Base-by-base conservation (phyloP, 2,329 filamentous ascomycete species). In the Hypocreales sp. region DNA sequence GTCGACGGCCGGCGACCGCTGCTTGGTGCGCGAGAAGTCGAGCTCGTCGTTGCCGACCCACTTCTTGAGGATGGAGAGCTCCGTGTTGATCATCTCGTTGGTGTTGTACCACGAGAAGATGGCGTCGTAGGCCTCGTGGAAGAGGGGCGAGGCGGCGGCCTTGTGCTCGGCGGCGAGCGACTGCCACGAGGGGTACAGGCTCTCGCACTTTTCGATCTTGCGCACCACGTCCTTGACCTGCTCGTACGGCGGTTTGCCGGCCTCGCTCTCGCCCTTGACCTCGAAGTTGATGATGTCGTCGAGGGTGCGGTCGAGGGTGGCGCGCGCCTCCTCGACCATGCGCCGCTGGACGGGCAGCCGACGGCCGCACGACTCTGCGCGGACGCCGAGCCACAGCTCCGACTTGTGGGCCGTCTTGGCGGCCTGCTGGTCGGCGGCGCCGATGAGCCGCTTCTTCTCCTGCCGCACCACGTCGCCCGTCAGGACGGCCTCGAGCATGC, bases 11-110 rank as follows among this genome's bases (percentile, higher is more conserved):
- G 73, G 70, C 1, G 80, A 77, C 32, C 71, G 69, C 28, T 72
- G 65, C 37, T 79, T 77, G 14, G 75, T 67, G 45, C 79, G 79
- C 27, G 73, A 73, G 47, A 95, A 98, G 52, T 95, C 84, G 21
- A 98, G 67, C 45, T 93, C 86, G 20, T 86, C 75, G 45, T 98
- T 98, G 29, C 90, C 90, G 15, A 98, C 90, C 90, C 90, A 98
- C 36, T 79, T 84, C 51, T 90, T 86, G 36, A 98, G 55, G 36
- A 95, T 86, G 10, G 75, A 74, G 32, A 98, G 68, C 50, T 98
- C 82, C 3, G 82, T 93, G 50, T 92, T 93, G 62, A 98, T 95
- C 46, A 93, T 73, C 46, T 87, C 76, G 18, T 86, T 94, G 27
- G 86, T 94, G 53, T 95, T 98, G 61, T 93, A 79, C 90, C 90